Percentiles rank a stretch among this genome's conserved stretches.
phyloP scores from a whole-genome alignment of 2,329 filamentous ascomycete species.

The Rutstroemia sp. region DNA sequence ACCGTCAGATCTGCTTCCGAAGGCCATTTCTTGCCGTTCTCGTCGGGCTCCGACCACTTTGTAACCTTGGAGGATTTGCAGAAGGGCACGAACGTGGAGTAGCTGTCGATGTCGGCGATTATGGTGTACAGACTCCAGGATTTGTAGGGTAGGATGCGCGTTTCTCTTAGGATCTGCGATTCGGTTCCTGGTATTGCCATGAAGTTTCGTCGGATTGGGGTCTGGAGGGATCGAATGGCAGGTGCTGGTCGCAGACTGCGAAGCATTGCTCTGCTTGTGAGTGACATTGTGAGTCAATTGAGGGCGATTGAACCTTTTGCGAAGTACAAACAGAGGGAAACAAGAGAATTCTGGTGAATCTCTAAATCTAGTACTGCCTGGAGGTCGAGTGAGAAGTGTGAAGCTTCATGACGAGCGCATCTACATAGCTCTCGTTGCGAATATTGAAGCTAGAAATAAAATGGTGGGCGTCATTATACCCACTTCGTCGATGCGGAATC shows the following conservation, averaged over 20 bases:
- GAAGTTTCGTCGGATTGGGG: constrained; percentile 35
- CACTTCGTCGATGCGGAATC: no score
- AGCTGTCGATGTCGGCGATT: constrained; percentile 82
- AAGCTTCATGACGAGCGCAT: neutral
- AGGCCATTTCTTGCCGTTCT: constrained; percentile 50
- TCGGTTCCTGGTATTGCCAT: constrained; percentile 31
- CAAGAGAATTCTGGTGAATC: neutral
- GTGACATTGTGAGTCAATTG: constrained; percentile 15
- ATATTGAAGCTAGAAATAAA: neutral
- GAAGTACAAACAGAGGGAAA: neutral
- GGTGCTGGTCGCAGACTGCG: constrained; percentile 17
- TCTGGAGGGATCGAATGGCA: constrained; percentile 13
- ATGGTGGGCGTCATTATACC: no score
- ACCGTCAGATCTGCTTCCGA: constrained; percentile 71
- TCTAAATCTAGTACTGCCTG: neutral
- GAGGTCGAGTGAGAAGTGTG: neutral
- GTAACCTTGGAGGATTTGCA: constrained; percentile 74
- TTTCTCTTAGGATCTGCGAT: constrained; percentile 61
- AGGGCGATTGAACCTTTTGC: neutral
- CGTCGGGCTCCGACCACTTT: constrained; percentile 53
- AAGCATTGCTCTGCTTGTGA: constrained; percentile 14
- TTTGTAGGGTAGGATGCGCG: constrained; percentile 70
- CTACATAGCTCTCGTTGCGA: neutral
- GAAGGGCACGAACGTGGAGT: constrained; percentile 86
- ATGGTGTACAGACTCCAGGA: constrained; percentile 67